Base-by-base conservation (phyloP, 2,329 filamentous ascomycete species). In the Fonsecaea erecta region DNA sequence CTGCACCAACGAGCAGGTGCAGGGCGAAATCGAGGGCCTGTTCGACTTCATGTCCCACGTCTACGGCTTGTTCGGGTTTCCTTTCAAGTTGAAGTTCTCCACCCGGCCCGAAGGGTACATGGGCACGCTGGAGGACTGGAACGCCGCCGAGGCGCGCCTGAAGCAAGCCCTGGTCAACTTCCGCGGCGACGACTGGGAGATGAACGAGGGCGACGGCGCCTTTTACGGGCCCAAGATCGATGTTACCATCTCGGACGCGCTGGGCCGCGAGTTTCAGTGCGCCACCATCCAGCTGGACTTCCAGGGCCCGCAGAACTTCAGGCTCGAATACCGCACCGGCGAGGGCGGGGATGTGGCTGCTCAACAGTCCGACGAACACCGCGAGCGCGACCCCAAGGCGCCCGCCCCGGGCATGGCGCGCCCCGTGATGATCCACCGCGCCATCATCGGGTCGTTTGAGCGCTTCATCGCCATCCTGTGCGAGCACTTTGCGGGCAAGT, bases 141-240 rank as follows among this genome's bases (percentile, higher is more conserved):
- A 98, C 76, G 86, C 88, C 68, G 95, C 95, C 37, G 95, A 99
- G 79, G 84, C 82, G 16, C 92, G 90, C 76, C 84, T 99, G 57
- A 89, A 88, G 74, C 84, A 88, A 66, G 92, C 93, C 18, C 84
- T 99, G 55, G 86, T 95, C 70, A 85, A 88, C 68, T 98, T 97
- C 77, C 84, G 86, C 63, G 80, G 89, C 66, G 84, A 88, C 35
- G 83, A 88, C 69, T 99, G 95, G 95, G 90, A 92, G 77, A 83
- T 97, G 58, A 97, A 98, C 79, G 90, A 92, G 66, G 95, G 94
- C 63, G 95, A 99, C 73, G 95, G 95, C 75, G 95, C 95, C 60
- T 99, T 98, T 81, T 99, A 99, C 77, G 95, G 95, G 1, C 95
- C 95, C 58, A 99, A 99, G 86, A 97, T 98, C 73, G 95, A 99